A percentile compares a stretch with the other conserved stretches of the same genome.
Conservation (phyloP, 768 basidiomycete species). For the Sporobolomyces pararoseus region DNA sequence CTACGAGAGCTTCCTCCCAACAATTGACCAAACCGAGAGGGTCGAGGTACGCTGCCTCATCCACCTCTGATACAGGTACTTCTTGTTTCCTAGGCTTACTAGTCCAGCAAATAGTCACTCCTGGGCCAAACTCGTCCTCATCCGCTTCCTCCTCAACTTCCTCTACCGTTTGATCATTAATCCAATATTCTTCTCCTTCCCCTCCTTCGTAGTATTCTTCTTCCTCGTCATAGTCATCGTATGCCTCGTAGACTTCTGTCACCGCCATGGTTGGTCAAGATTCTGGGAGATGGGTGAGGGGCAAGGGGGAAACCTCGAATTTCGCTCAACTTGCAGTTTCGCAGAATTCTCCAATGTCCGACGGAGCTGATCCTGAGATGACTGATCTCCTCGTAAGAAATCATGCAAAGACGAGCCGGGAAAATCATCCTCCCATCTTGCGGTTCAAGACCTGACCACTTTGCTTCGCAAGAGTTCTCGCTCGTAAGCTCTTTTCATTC, state of each 20-base stretch:
- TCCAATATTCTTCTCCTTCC: neutral
- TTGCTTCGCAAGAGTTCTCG: too few relatives aligned
- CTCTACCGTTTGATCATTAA: neutral
- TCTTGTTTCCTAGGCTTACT: neutral
- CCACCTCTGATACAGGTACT: constrained; percentile 6
- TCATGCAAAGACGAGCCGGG: too few relatives aligned
- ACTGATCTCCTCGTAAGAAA: too few relatives aligned
- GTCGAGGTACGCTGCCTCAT: constrained; percentile 22
- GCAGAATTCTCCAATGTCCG: too few relatives aligned
- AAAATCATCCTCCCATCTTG: too few relatives aligned
- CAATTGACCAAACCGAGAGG: constrained; percentile 31
- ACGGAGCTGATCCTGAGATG: too few relatives aligned
- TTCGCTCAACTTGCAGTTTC: too few relatives aligned
- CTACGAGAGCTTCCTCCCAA: constrained; percentile 31
- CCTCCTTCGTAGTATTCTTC: neutral
- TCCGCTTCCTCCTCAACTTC: neutral
- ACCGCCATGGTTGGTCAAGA: neutral
- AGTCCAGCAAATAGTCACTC: neutral
- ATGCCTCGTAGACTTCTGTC: neutral
- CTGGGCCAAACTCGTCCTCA: constrained; percentile 18
- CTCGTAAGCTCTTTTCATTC: too few relatives aligned
- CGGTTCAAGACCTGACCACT: too few relatives aligned
- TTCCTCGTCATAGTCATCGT: neutral
- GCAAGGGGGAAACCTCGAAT: too few relatives aligned
- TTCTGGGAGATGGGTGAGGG: too few relatives aligned